These are phyloP conservation scores for Xylariaceae sp. DNA, from an alignment of 2,329 filamentous ascomycete genomes.

Conservation along the genomic window DNA sequence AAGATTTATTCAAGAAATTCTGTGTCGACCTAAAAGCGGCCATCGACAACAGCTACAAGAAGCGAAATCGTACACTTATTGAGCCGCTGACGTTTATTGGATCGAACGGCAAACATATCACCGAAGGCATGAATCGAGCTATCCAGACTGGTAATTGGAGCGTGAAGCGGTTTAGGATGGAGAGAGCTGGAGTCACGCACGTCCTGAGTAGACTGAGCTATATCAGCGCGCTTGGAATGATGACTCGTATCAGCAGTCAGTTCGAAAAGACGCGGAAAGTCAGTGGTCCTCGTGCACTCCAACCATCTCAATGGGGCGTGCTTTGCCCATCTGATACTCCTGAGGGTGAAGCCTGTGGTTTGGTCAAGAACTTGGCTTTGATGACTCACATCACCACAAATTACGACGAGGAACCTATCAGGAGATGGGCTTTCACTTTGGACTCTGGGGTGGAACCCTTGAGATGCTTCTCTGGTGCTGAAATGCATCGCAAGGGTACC, in stretches of 20 bases:
- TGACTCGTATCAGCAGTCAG: slow-evolving; percentile 97
- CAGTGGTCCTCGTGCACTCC: slow-evolving; percentile 87
- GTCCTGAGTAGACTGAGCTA: slow-evolving; percentile 94
- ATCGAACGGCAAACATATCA: slow-evolving; percentile 82
- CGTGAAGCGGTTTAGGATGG: slow-evolving; percentile 98
- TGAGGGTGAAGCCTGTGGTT: slow-evolving; percentile 95
- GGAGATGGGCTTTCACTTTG: slow-evolving; percentile 78
- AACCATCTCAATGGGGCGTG: slow-evolving; percentile 98
- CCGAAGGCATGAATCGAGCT: slow-evolving; percentile 87
- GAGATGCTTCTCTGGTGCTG: slow-evolving; percentile 66
- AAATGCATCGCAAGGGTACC: slow-evolving; percentile 78
- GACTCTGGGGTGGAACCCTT: slow-evolving; percentile 80
- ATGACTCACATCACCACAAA: slow-evolving; percentile 99
- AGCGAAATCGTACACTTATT: slow-evolving; percentile 82
- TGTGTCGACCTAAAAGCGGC: slow-evolving; percentile 83
- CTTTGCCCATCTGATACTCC: slow-evolving; percentile 95
- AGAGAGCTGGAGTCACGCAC: slow-evolving; percentile 92
- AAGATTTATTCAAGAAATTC: slow-evolving; percentile 97
- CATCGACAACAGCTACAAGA: slow-evolving; percentile 93
- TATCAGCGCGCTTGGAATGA: slow-evolving; percentile 96
- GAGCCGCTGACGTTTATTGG: slow-evolving; percentile 83
- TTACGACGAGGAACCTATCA: slow-evolving; percentile 86
- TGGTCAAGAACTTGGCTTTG: slow-evolving; percentile 95
- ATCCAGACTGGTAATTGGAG: slow-evolving; percentile 98
- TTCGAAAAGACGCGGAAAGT: slow-evolving; percentile 99